These are phyloP conservation scores for Cladochytrium tenue DNA, from an alignment of 371 early-diverging fungal species.

Conservation along the genomic window DNA sequence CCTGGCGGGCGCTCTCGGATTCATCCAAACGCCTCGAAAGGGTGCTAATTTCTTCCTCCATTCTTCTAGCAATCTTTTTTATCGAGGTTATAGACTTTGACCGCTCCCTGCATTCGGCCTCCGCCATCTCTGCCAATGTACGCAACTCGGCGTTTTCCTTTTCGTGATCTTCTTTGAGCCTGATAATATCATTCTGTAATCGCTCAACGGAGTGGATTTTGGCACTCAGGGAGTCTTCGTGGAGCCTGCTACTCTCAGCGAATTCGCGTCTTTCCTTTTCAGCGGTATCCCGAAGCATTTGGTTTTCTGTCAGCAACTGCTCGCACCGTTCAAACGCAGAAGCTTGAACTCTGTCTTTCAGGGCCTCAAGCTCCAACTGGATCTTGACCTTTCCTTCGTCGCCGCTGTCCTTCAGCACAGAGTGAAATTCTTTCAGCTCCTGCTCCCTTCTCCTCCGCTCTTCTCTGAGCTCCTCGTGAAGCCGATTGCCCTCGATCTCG, in stretches of 20 bases:
- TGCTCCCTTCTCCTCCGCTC: too few relatives aligned
- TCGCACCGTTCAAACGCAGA: background rate
- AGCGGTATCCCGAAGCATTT: background rate
- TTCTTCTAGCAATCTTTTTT: too few relatives aligned
- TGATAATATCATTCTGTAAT: background rate
- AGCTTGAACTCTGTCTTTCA: background rate
- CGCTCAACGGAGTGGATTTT: background rate
- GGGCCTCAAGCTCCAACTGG: background rate
- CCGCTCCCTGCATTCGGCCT: too few relatives aligned
- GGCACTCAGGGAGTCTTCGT: background rate
- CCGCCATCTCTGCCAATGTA: too few relatives aligned
- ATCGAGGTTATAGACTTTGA: too few relatives aligned
- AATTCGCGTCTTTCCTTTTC: background rate
- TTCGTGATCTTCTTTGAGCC: constrained; percentile 4
- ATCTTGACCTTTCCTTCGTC: background rate
- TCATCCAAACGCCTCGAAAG: too few relatives aligned
- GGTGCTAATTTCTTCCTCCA: too few relatives aligned
- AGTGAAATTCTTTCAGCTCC: background rate
- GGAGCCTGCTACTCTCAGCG: background rate
- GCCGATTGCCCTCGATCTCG: background rate
- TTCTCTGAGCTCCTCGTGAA: too few relatives aligned
- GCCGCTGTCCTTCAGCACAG: background rate
- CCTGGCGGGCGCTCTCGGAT: too few relatives aligned
- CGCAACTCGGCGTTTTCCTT: background rate
- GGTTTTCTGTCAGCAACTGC: background rate